phyloP scores from a whole-genome alignment of 805 yeast species.

The Ogataea glucozyma region DNA sequence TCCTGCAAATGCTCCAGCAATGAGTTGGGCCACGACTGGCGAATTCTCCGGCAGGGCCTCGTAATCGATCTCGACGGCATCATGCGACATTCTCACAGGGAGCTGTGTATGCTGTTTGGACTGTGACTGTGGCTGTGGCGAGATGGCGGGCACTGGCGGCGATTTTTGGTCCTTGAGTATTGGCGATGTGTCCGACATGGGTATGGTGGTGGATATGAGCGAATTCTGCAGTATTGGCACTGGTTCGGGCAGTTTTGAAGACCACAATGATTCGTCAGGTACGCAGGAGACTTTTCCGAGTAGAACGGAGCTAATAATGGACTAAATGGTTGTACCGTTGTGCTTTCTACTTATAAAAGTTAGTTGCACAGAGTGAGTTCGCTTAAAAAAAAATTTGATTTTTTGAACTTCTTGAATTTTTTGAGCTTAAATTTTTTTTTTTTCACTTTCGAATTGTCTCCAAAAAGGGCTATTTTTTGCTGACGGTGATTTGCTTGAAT shows the following conservation, averaged over 20 bases:
- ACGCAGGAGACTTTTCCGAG: too few relatives aligned
- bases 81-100: constrained; percentile 22
- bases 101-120: constrained; percentile 5
- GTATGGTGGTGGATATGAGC: neutral
- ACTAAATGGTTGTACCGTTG: too few relatives aligned
- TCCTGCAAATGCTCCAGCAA: constrained; percentile 99
- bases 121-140: constrained; percentile 6
- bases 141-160: constrained; percentile 3
- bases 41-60: constrained; percentile 90
- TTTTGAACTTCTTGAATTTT: neutral
- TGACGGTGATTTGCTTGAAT: constrained; percentile 3
- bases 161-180: constrained; percentile 11
- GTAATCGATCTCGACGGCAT: constrained; percentile 65
- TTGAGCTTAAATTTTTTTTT: neutral
- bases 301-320: too few relatives aligned
- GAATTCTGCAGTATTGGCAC: too few relatives aligned
- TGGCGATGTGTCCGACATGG: constrained; percentile 16
- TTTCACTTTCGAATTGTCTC: neutral
- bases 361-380: too few relatives aligned
- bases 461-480: constrained; percentile 6
- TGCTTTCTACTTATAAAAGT: too few relatives aligned
- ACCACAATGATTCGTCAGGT: too few relatives aligned
- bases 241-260: too few relatives aligned
- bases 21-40: constrained; percentile 74
- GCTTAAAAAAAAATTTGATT: neutral